Base-by-base conservation (phyloP, 1,284 basidiomycete species). In the Lignosus rhinocerotis region DNA sequence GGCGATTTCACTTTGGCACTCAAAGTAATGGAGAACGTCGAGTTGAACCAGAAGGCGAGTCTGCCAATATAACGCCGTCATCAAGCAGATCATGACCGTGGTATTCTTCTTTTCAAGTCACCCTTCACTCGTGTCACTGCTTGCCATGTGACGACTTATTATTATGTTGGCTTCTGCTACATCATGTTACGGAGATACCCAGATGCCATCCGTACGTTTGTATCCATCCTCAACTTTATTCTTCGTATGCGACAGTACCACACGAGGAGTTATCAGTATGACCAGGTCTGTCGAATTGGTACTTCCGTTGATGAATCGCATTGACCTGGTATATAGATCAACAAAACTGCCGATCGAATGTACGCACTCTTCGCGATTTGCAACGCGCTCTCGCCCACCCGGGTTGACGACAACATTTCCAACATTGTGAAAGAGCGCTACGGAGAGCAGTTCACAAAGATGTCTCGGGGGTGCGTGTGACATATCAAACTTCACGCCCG, bases 291-390 rank as follows among this genome's bases (percentile, higher is more conserved):
- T 68, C 34, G 3, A 7, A 14, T 32, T 10, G 21, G 51, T 5
- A 62, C 33, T 11, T 16, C 41, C n/a, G 25, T 46, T 49, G 10
- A 31, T 7, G 21, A 51, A 4, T 1, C 11, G 7, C 2, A 2
- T 25, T 25, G 25, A 25, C 25, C 25, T 25, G 25, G 16, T n/a
- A 11, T 17, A 9, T 66, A 93, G 91, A 97, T 99, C 76, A 95
- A 90, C 80, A 98, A 98, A 81, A 95, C 92, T 31, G 95, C 93
- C 9, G 96, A 99, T 73, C 81, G 96, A 52, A 99, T 98, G 96
- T 97, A 98, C 72, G 94, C 95, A 4, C 77, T 99, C 19, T 91
- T 98, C 63, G 93, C 95, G 8, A 88, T 98, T 64, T 96, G 94
- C 77, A 92, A 94, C 67, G 92, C 93, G 0, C 82, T 98, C 11